Evolutionary conservation across 306 rosid species (phyloP), one percentile per base, ranked within the genome.

Genomic region (Aeschynomene evenia): DNA sequence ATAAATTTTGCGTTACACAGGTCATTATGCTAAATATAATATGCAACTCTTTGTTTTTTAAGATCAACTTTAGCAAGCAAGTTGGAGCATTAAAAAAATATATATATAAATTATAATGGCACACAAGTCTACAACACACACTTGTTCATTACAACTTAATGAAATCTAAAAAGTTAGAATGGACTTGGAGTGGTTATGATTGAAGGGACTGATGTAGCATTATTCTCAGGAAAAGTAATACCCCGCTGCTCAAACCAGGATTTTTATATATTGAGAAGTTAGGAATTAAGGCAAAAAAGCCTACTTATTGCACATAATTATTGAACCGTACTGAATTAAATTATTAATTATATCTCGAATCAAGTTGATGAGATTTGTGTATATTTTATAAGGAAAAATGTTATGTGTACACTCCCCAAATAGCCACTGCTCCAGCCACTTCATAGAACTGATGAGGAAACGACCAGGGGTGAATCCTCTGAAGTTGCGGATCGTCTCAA

Each of bases 271-370:
- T 5, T 0, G 3, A 43, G 57, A 57, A 19, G 66, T 26, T 70
- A 70, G 43, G 45, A 57, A n/a, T n/a, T n/a, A n/a, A 68, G 65
- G 55, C 64, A 7, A 15, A 56, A 70, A 12, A 16, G 57, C 15
- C 14, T 42, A 55, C 45, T 28, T 10, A 26, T 11, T 42, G 66
- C 65, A 24, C n/a, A 56, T 22, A 55, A 70, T 28, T 15, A 56
- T 45, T 70, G 66, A 24, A 70, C 6, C 26, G 45, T 28, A 43
- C 9, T 26, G 4, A 34, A 43, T 7, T 11, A 43, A 54, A 40
- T 10, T n/a, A 34, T 14, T 33, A 5, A 15, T 33, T n/a, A n/a
- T n/a, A n/a, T n/a, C n/a, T n/a, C n/a, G n/a, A n/a, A n/a, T n/a
- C n/a, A n/a, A n/a, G n/a, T n/a, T n/a, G n/a, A n/a, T n/a, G n/a